phyloP scores from a whole-genome alignment of 2,329 filamentous ascomycete genomes.

The Trichoderma sp. region DNA sequence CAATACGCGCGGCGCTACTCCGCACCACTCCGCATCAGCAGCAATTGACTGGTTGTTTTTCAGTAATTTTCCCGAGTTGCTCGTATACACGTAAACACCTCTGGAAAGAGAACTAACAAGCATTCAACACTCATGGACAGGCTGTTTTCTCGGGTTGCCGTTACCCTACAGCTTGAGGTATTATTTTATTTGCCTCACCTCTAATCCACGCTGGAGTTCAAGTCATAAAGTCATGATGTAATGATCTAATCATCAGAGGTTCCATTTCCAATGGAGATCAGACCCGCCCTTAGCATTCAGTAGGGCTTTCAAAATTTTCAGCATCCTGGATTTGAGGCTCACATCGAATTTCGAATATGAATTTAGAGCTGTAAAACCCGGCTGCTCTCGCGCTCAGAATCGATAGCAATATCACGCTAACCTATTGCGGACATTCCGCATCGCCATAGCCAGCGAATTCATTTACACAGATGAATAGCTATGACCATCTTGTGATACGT shows the following conservation, averaged over 20 bases:
- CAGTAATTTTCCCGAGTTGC: background rate
- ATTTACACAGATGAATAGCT: background rate
- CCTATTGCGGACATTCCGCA: background rate
- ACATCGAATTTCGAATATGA: background rate
- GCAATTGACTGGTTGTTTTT: background rate
- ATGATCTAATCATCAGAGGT: background rate
- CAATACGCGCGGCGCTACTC: background rate
- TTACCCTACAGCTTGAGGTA: background rate
- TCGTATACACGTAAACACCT: background rate
- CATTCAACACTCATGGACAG: background rate
- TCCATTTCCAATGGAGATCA: background rate
- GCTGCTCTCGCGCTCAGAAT: background rate
- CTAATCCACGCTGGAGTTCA: background rate
- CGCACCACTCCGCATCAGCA: background rate
- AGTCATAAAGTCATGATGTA: background rate
- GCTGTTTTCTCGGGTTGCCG: background rate
- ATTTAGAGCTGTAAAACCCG: background rate
- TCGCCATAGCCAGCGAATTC: background rate
- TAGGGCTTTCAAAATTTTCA: background rate
- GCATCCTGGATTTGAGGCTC: background rate
- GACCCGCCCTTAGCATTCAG: background rate
- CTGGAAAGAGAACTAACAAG: background rate
- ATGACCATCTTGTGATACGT: background rate
- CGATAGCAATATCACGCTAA: background rate
- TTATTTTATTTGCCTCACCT: background rate